These are phyloP conservation scores for Willaertia magna DNA, from an alignment of 208 protist species.

Conservation along the genomic window DNA sequence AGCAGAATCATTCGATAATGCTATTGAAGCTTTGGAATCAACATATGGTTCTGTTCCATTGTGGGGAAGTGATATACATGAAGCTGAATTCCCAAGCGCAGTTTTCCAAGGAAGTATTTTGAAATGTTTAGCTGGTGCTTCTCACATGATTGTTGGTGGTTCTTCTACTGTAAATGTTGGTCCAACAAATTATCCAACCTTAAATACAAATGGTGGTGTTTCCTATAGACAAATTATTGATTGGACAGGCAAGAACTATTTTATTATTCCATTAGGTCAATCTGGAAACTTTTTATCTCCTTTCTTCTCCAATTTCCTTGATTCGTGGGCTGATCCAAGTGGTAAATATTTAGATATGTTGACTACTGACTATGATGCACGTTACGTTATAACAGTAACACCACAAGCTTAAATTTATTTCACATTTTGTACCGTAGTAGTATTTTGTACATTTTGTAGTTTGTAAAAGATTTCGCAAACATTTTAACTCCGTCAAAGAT, in stretches of 20 bases:
- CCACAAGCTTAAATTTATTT: too few species aligned
- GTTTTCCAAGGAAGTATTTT: background rate
- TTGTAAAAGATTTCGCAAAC: too few species aligned
- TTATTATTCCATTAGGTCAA: background rate
- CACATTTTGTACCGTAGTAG: too few species aligned
- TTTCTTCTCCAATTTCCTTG: background rate
- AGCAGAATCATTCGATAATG: background rate
- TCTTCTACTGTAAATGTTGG: background rate
- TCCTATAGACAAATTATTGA: constrained; percentile 12
- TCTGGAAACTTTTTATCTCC: background rate
- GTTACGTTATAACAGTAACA: too few species aligned
- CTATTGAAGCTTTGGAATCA: background rate
- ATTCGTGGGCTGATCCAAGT: background rate
- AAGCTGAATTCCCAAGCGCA: background rate
- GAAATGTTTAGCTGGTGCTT: background rate
- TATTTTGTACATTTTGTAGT: too few species aligned
- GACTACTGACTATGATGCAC: background rate
- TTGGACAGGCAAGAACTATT: background rate
- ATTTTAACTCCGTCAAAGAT: too few species aligned
- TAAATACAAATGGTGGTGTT: background rate
- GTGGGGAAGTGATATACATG: background rate
- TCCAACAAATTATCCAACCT: background rate
- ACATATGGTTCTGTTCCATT: background rate
- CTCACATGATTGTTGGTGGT: background rate
- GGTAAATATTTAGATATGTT: background rate